Evolutionary conservation across 768 basidiomycete genomes (phyloP).

Genomic region (Coprinopsis cinerea): DNA sequence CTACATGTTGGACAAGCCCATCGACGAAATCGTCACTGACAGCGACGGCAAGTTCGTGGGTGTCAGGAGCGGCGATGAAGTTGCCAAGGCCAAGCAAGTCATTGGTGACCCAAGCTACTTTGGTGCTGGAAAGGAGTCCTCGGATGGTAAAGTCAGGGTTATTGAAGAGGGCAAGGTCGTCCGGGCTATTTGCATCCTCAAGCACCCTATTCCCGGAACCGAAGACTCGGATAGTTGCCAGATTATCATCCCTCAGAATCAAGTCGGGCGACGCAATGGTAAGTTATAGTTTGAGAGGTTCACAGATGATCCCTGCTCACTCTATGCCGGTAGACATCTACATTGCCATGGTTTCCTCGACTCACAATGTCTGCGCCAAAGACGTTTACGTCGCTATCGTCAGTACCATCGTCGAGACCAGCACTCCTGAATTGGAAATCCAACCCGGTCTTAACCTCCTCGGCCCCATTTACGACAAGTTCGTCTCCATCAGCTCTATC

Average conservation of each 20-base stretch:
- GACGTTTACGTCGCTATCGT: conserved; percentile 96
- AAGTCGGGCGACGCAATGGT: conserved; percentile 91
- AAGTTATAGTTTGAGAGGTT: conserved; percentile 20
- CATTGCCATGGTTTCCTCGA: conserved; percentile 94
- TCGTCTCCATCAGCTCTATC: conserved; percentile 81
- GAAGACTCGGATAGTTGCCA: conserved; percentile 94
- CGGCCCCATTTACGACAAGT: conserved; percentile 95
- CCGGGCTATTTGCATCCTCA: conserved; percentile 94
- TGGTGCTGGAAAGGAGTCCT: conserved; percentile 58
- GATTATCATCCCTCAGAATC: conserved; percentile 98
- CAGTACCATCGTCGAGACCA: conserved; percentile 96
- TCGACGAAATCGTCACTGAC: conserved; percentile 87
- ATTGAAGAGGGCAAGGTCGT: conserved; percentile 93
- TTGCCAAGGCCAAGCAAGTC: conserved; percentile 94
- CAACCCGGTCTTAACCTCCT: conserved; percentile 87
- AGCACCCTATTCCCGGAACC: conserved; percentile 97
- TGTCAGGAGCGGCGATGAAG: conserved; percentile 84
- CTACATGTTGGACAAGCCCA: conserved; percentile 97
- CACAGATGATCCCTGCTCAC: not conserved
- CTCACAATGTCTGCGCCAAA: conserved; percentile 96
- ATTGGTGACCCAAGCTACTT: conserved; percentile 99
- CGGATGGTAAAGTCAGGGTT: conserved; percentile 78
- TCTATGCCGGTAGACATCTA: conserved; percentile 73
- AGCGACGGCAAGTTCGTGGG: conserved; percentile 86
- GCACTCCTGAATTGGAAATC: conserved; percentile 88